phyloP scores from a whole-genome alignment of 768 basidiomycete species.

The Lentinula lateritia region DNA sequence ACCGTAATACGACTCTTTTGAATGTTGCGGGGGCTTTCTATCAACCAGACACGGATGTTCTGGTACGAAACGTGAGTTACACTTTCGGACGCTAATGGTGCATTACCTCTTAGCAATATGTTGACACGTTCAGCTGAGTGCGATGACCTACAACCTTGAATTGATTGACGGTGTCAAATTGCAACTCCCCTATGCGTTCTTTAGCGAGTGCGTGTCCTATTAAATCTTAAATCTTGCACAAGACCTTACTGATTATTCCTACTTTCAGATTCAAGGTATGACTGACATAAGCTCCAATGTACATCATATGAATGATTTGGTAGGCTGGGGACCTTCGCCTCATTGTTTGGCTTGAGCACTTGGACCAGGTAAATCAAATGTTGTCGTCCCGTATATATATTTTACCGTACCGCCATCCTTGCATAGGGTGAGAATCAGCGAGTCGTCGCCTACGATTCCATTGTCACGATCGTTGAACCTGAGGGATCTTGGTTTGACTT shows the following conservation, averaged over 20 bases:
- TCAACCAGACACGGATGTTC: constrained; percentile 51
- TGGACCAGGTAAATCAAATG: constrained; percentile 45
- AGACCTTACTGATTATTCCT: constrained; percentile 8
- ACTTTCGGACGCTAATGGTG: background rate
- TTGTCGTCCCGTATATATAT: background rate
- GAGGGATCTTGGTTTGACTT: constrained; percentile 72
- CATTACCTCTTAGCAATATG: background rate
- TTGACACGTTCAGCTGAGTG: constrained; percentile 43
- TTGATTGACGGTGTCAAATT: constrained; percentile 54
- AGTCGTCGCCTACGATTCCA: constrained; percentile 67
- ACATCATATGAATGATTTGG: constrained; percentile 6
- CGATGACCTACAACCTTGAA: constrained; percentile 44
- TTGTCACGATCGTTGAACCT: constrained; percentile 78
- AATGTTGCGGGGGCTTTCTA: constrained; percentile 64
- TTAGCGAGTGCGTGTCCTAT: constrained; percentile 66
- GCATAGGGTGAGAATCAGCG: constrained; percentile 51
- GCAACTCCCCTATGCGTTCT: constrained; percentile 65
- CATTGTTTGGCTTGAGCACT: constrained; percentile 72
- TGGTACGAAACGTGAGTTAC: constrained; percentile 69
- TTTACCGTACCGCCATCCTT: background rate
- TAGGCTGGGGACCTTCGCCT: constrained; percentile 75
- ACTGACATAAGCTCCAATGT: background rate
- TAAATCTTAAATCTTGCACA: background rate
- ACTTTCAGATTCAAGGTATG: constrained; percentile 54
- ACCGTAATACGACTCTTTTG: constrained; percentile 63